Conservation (phyloP, 805 yeast species). For the Candida ficus region DNA sequence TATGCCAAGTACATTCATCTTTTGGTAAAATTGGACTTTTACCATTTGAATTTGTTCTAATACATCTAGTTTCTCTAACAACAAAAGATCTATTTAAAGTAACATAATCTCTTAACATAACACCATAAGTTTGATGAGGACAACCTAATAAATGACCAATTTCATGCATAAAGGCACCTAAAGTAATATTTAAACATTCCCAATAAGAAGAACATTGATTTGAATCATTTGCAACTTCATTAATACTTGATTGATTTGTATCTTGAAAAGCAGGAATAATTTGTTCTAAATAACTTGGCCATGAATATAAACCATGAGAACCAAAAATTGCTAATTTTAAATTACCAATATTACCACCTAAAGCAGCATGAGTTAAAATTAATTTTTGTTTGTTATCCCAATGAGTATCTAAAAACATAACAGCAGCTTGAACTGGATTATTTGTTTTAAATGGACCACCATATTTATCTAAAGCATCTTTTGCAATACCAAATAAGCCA, state of each 20-base stretch:
- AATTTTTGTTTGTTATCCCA: conserved; percentile 61
- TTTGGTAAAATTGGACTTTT: conserved; percentile 45
- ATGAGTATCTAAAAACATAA: conserved; percentile 76
- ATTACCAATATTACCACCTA: conserved; percentile 79
- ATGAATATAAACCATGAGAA: conserved; percentile 83
- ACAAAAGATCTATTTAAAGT: conserved; percentile 77
- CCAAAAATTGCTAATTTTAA: conserved; percentile 87
- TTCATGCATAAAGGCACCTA: conserved; percentile 95
- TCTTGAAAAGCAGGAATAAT: conserved; percentile 67
- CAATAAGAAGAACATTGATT: conserved; percentile 81
- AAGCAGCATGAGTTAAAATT: conserved; percentile 84
- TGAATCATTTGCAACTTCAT: conserved; percentile 86
- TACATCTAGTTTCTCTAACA: conserved; percentile 58
- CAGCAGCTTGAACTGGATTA: conserved; percentile 71
- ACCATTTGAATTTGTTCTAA: conserved; percentile 46
- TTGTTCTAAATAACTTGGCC: conserved; percentile 83
- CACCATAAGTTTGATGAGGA: conserved; percentile 87
- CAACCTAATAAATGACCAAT: conserved; percentile 88
- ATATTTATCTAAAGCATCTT: conserved; percentile 57
- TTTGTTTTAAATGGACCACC: conserved; percentile 47
- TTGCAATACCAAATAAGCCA: conserved; percentile 71
- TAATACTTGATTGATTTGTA: conserved; percentile 52
- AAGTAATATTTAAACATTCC: conserved; percentile 82
- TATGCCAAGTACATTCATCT: conserved; percentile 84
- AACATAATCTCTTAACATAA: conserved; percentile 84